A percentile compares a stretch with the other conserved stretches of the same genome.
Evolutionary conservation across 352 stramenopile genomes (phyloP).

Genomic region (Phytophthora fragariaefolia): DNA sequence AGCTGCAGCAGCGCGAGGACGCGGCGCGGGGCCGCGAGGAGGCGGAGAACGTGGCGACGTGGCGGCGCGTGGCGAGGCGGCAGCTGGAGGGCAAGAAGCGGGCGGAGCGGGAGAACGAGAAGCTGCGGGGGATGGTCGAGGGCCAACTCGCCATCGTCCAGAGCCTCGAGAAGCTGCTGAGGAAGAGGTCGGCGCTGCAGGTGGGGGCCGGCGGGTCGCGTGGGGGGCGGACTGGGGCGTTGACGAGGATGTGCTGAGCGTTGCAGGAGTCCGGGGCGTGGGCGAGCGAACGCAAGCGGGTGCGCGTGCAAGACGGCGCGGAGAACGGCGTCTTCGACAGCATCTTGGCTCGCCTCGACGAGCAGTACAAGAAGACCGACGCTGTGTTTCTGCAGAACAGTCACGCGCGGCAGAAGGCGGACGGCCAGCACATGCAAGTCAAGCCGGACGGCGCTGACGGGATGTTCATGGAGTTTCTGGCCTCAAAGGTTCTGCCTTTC

Average conservation of each 20-base stretch:
- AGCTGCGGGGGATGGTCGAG: constrained; percentile 42
- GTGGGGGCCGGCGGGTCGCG: neutral
- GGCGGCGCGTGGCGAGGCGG: constrained; percentile 36
- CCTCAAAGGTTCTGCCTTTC: constrained; percentile 38
- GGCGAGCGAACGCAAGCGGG: constrained; percentile 28
- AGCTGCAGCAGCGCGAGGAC: constrained; percentile 24
- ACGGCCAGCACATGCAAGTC: constrained; percentile 36
- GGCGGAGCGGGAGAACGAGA: constrained; percentile 43
- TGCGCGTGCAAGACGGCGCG: constrained; percentile 26
- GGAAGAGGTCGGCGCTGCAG: constrained; percentile 33
- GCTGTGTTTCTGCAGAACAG: constrained; percentile 25
- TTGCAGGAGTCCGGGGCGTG: constrained; percentile 19
- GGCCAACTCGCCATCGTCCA: constrained; percentile 36
- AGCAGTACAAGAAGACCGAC: constrained; percentile 25
- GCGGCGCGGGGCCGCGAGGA: neutral
- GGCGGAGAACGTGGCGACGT: constrained; percentile 14
- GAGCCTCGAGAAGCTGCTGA: constrained; percentile 39
- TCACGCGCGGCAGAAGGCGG: constrained; percentile 8
- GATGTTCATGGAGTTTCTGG: constrained; percentile 45
- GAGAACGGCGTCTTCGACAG: constrained; percentile 30
- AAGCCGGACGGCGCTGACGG: constrained; percentile 36
- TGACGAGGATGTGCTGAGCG: no score
- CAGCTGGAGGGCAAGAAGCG: constrained; percentile 43
- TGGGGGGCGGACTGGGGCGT: no score
- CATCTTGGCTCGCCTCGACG: constrained; percentile 29